Percentiles rank a stretch among this genome's conserved stretches.
Conservation (phyloP, 164 flowering plant genomes). For the Vitis vinifera region ASM3070453v1 NC_081811.1:2505501-2506000, state of each 20-base stretch:
- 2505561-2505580: too few relatives aligned
- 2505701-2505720: constrained; percentile 90
- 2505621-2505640: not conserved
- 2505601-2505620: not conserved
- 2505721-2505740: constrained; percentile 89
- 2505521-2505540: too few relatives aligned
- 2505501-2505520: too few relatives aligned
- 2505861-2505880: constrained; percentile 4
- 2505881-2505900: constrained; percentile 13
- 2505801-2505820: constrained; percentile 98
- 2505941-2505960: constrained; percentile 90
- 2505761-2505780: constrained; percentile 99
- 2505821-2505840: constrained; percentile 61
- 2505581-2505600: not conserved
- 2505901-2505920: constrained; percentile 98
- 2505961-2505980: constrained; percentile 97
- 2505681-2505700: constrained; percentile 92
- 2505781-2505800: constrained; percentile 97
- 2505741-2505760: constrained; percentile 99
- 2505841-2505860: not conserved
- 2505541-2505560: too few relatives aligned
- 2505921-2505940: constrained; percentile 91
- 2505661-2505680: not conserved
- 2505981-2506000: constrained; percentile 96
- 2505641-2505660: not conserved